phyloP scores from a whole-genome alignment of 2,329 filamentous ascomycete genomes.

The Byssothecium circinans region DNA sequence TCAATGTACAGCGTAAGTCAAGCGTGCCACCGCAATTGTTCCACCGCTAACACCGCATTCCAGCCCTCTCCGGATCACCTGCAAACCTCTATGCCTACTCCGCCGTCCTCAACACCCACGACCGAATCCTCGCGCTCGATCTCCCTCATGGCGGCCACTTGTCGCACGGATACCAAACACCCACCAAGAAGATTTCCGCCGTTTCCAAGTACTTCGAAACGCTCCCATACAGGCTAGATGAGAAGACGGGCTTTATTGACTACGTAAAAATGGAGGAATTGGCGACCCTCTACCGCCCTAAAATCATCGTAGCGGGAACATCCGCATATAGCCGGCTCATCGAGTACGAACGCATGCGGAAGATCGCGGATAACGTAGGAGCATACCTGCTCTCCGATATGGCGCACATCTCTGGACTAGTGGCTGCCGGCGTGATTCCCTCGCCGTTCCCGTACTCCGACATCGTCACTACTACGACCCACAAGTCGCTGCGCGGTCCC shows the following conservation, averaged over 20 bases:
- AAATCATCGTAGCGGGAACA: slow-evolving; percentile 93
- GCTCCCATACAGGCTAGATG: slow-evolving; percentile 89
- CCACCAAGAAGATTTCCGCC: slow-evolving; percentile 80
- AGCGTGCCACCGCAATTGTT: neutral
- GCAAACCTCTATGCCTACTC: slow-evolving; percentile 86
- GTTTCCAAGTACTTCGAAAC: slow-evolving; percentile 99
- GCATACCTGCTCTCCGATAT: slow-evolving; percentile 97
- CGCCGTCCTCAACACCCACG: slow-evolving; percentile 87
- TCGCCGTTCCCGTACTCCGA: slow-evolving; percentile 92
- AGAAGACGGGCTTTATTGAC: slow-evolving; percentile 93
- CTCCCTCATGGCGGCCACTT: slow-evolving; percentile 95
- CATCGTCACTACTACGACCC: slow-evolving; percentile 96
- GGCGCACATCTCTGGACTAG: slow-evolving; percentile 96
- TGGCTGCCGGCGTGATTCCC: slow-evolving; percentile 89
- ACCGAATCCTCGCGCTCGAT: slow-evolving; percentile 95
- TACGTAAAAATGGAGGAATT: slow-evolving; percentile 92
- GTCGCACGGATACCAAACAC: slow-evolving; percentile 96
- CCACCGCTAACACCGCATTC: slow-evolving; percentile 15
- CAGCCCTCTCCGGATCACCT: slow-evolving; percentile 77
- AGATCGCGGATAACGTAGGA: slow-evolving; percentile 90
- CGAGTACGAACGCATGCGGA: slow-evolving; percentile 93
- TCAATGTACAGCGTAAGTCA: slow-evolving; percentile 83
- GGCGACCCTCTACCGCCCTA: slow-evolving; percentile 88
- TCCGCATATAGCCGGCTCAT: slow-evolving; percentile 98
- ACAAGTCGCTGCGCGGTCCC: slow-evolving; percentile 97